Conservation (phyloP, 108 stramenopile species). For the Nitzschia palea region DNA sequence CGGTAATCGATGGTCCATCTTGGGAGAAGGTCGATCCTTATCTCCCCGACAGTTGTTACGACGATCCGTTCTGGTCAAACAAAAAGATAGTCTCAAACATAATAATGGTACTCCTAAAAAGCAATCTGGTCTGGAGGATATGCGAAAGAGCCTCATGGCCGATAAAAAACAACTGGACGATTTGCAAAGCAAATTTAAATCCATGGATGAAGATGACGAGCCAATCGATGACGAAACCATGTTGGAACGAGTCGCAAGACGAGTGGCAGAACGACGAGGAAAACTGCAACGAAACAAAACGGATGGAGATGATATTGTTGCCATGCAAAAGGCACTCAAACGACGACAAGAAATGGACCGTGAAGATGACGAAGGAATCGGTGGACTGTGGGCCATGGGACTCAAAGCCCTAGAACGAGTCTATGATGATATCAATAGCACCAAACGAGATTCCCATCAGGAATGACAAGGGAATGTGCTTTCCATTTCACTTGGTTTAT, state of each 20-base stretch:
- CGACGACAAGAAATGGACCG: slow-evolving; percentile 1
- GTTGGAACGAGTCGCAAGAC: slow-evolving; percentile 17
- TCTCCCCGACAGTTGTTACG: neutral
- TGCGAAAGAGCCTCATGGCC: slow-evolving; percentile 4
- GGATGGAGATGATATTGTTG: neutral
- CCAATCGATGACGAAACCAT: neutral
- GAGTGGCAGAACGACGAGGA: slow-evolving; percentile 7
- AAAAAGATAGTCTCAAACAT: no score
- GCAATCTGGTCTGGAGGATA: neutral
- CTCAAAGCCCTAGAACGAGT: slow-evolving; percentile 8
- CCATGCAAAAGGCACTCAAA: neutral
- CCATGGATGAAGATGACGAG: neutral
- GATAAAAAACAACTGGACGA: neutral
- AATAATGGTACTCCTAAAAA: no score
- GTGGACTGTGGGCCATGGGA: slow-evolving; percentile 10
- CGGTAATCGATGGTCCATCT: no score
- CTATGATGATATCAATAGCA: slow-evolving; percentile 13
- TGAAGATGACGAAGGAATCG: slow-evolving; percentile 3
- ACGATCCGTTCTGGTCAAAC: neutral
- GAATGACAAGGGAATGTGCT: no score
- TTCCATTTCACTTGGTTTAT: no score
- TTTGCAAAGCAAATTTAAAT: neutral
- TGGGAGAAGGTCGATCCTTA: neutral
- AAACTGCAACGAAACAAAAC: neutral
- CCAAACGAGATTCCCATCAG: no score